Percentiles rank a stretch among this genome's conserved stretches.
These are phyloP conservation scores for Sphagnum tenellum DNA, from an alignment of 225 moss, liverwort and hornwort species.

Conservation along the genomic window DNA sequence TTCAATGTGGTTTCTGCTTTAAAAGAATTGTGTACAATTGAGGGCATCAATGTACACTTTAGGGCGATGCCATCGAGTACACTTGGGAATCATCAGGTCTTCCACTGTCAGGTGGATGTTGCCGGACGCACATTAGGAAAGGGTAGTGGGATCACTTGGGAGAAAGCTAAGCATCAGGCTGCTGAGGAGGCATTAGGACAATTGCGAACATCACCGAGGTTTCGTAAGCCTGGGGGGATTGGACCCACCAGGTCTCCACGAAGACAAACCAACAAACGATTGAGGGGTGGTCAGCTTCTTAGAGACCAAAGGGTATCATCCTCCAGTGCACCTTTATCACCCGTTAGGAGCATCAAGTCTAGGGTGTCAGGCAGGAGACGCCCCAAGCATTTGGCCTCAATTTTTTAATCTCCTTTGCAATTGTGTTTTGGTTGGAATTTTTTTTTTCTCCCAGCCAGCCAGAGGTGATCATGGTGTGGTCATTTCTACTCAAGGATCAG, in stretches of 20 bases:
- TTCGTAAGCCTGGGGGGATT: slow-evolving; percentile 25
- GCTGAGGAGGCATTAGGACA: slow-evolving; percentile 48
- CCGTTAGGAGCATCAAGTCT: too few relatives aligned
- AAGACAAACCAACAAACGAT: too few relatives aligned
- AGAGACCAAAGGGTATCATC: too few relatives aligned
- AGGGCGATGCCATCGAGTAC: slow-evolving; percentile 73
- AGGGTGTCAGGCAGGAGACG: too few relatives aligned
- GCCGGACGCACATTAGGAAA: slow-evolving; percentile 76
- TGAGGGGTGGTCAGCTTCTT: too few relatives aligned
- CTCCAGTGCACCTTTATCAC: too few relatives aligned
- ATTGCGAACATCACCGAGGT: slow-evolving; percentile 38
- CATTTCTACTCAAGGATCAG: too few relatives aligned
- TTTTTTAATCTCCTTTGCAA: too few relatives aligned
- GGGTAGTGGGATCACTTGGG: slow-evolving; percentile 83
- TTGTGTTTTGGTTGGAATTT: too few relatives aligned
- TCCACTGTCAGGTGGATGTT: slow-evolving; percentile 89
- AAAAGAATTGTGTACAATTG: slow-evolving; percentile 88
- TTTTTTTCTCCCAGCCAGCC: too few relatives aligned
- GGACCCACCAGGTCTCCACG: slow-evolving; percentile 27
- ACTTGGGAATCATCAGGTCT: slow-evolving; percentile 38
- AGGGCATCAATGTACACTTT: slow-evolving; percentile 92
- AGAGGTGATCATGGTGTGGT: too few relatives aligned
- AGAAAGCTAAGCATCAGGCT: slow-evolving; percentile 86
- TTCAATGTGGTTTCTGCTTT: slow-evolving; percentile 73
- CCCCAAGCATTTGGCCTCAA: too few relatives aligned